Evolutionary conservation across 768 basidiomycete genomes (phyloP).

Genomic region (Leccinellum rugosiceps): DNA sequence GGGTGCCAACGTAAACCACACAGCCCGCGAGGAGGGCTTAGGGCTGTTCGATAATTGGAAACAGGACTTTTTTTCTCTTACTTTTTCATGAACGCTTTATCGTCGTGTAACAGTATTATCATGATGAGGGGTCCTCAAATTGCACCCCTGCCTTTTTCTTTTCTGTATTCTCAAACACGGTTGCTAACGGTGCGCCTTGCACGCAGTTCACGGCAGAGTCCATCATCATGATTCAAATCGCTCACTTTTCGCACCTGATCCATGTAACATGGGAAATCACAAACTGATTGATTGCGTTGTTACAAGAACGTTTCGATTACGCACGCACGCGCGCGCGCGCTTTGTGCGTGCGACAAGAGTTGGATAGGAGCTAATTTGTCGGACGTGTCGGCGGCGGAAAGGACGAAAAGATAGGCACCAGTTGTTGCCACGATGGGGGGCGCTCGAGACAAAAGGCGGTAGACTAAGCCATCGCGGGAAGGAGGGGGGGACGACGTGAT

Average conservation of each 20-base stretch:
- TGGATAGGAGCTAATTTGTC: slow-evolving; percentile 22
- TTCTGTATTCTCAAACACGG: slow-evolving; percentile 8
- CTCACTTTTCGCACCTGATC: slow-evolving; percentile 13
- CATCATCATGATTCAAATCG: background rate
- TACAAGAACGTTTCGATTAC: slow-evolving; percentile 17
- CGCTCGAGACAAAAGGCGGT: slow-evolving; percentile 10
- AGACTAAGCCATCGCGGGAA: slow-evolving; percentile 20
- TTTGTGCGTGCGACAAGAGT: background rate
- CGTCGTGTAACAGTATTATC: slow-evolving; percentile 14
- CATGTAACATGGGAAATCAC: slow-evolving; percentile 22
- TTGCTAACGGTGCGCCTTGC: slow-evolving; percentile 9
- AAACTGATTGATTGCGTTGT: slow-evolving; percentile 13
- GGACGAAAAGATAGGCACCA: slow-evolving; percentile 18
- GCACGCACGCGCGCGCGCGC: slow-evolving; percentile 10
- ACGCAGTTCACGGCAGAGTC: slow-evolving; percentile 21
- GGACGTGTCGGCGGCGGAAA: slow-evolving; percentile 12
- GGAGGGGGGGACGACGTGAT: background rate
- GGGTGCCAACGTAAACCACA: slow-evolving; percentile 31
- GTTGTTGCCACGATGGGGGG: slow-evolving; percentile 9
- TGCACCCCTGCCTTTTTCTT: slow-evolving; percentile 8
- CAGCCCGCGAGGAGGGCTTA: slow-evolving; percentile 22
- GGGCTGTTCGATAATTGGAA: slow-evolving; percentile 23
- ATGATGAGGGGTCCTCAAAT: slow-evolving; percentile 3
- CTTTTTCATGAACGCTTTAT: slow-evolving; percentile 8
- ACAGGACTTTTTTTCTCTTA: slow-evolving; percentile 1